phyloP scores from a whole-genome alignment of 805 yeast genomes.

The Wickerhamomyces kurtzmanii region DNA sequence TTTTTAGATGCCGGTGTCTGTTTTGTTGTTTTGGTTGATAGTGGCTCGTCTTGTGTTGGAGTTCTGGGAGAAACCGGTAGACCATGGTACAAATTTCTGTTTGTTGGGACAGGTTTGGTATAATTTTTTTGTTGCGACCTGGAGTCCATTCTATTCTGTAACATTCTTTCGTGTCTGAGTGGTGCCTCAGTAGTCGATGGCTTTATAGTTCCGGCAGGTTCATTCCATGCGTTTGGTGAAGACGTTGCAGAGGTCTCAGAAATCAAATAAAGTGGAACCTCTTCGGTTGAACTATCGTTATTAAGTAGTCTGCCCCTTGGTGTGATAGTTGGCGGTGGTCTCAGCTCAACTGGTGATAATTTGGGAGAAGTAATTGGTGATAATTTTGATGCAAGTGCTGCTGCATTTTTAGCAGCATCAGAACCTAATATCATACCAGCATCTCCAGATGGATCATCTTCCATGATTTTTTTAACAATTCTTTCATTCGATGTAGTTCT shows the following conservation, averaged over 20 bases:
- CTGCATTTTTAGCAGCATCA: slow-evolving; percentile 27
- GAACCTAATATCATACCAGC: slow-evolving; percentile 22
- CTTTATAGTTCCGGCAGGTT: slow-evolving; percentile 1
- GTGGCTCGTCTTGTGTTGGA: slow-evolving; percentile 1
- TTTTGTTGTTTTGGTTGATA: background rate
- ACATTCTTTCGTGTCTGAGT: slow-evolving; percentile 15
- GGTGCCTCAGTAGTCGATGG: slow-evolving; percentile 1
- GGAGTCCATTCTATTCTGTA: slow-evolving; percentile 21
- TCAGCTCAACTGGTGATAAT: slow-evolving; percentile 8
- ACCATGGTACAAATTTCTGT: slow-evolving; percentile 22
- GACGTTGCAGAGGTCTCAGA: slow-evolving; percentile 2
- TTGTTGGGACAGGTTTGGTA: slow-evolving; percentile 17
- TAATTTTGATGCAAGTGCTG: slow-evolving; percentile 17
- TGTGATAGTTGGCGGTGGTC: slow-evolving; percentile 2
- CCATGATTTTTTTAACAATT: slow-evolving; percentile 15
- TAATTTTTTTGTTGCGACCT: slow-evolving; percentile 9
- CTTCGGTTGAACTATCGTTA: slow-evolving; percentile 2
- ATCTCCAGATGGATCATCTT: slow-evolving; percentile 18
- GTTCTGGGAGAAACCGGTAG: slow-evolving; percentile 15
- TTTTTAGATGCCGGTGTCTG: slow-evolving; percentile 1
- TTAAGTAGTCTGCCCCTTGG: slow-evolving; percentile 2
- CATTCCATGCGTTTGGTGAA: no score
- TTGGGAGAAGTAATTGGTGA: slow-evolving; percentile 3
- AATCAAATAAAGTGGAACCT: slow-evolving; percentile 1
- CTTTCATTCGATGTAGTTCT: slow-evolving; percentile 39